Base-by-base conservation (phyloP, 139 green algal genomes). In the Asterochloris erici region DNA sequence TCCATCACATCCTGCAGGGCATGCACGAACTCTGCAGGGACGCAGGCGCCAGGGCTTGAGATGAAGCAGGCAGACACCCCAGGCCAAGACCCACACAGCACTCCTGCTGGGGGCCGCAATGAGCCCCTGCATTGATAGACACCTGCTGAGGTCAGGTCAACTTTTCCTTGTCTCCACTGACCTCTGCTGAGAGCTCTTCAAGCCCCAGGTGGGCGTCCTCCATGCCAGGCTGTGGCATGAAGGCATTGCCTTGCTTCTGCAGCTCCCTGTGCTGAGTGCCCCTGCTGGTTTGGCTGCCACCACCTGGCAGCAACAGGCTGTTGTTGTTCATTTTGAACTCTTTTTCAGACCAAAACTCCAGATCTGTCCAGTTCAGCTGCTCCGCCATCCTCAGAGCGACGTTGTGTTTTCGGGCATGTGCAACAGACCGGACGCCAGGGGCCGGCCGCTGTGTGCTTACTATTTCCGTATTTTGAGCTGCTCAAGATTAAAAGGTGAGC, bases 341-440 rank as follows among this genome's bases (percentile, higher is more conserved):
- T 38, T 69, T 64, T 64, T 82, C 76, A 73, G 68, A 76, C 82
- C 82, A 82, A 68, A 73, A 73, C 54, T 82, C 76, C 23, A 82
- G 77, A 69, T 79, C 74, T 23, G 69, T 29, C 76, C 74, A 81
- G 60, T 78, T 21, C 17, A 27, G 12, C 24, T 74, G 60, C 63
- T 82, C 62, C 63, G 21, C 63, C 78, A 38, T 63, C 24, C 23
- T 62, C 14, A 27, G n/a, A 76, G 21, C 70, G n/a, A 12, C 2
- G 70, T 12, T 73, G 68, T 73, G 68, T 27, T 27, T 9, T 15
- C 70, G 19, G 38, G 38, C 38, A 54, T 54, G 38, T 54, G 38
- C 38, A 54, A 6, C 38, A 54, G 38, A 2, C 38, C 38, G 38
- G 38, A 54, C 38, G 38, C 38, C 38, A 54, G 38, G 38, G 38